Base-by-base conservation (phyloP, 1,284 basidiomycete genomes). In the Puccinia triticina region DNA sequence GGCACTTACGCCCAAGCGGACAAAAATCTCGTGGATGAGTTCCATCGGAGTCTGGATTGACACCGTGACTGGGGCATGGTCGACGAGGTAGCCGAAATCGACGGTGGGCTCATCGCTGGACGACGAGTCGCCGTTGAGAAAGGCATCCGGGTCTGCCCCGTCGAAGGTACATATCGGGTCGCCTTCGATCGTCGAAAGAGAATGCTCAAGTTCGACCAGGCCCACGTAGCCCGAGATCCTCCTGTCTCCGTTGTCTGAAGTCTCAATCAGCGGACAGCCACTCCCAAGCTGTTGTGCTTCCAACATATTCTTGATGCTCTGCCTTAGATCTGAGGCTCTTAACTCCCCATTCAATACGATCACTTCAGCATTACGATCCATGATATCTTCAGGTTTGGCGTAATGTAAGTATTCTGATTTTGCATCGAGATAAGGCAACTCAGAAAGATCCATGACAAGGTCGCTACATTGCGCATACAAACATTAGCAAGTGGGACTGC, bases 291-390 rank as follows among this genome's bases (percentile, higher is more conserved):
- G 61, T 1, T 61, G 26, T 23, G 23, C 32, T 67, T 53, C 34
- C 50, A 46, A 66, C 29, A 77, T n/a, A 23, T 37, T 67, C 34
- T 55, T 34, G 29, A 77, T 77, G 21, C 66, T 77, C 46, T 67
- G 32, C 64, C 40, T 29, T 7, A 77, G 46, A 37, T 77, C 76
- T 48, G 76, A 77, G 4, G 66, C 66, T 46, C 66, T 66, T 53
- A 77, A 94, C 79, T 86, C 86, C 43, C 87, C 87, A 85, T 94
- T 92, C 23, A 92, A 87, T 26, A 73, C 82, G 34, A 86, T 86
- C 21, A 84, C 82, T 61, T 86, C 85, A 11, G 85, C 83, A 34
- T 83, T 83, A 16, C 84, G 84, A 77, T 86, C 85, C 83, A 85
- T 85, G 2, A 84, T 85, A 16, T 71, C 77, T 55, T 57, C 67